Percentiles rank a stretch among this genome's conserved stretches.
These are phyloP conservation scores for Boletellus ananas DNA, from an alignment of 768 basidiomycete genomes.

Conservation along the genomic window DNA sequence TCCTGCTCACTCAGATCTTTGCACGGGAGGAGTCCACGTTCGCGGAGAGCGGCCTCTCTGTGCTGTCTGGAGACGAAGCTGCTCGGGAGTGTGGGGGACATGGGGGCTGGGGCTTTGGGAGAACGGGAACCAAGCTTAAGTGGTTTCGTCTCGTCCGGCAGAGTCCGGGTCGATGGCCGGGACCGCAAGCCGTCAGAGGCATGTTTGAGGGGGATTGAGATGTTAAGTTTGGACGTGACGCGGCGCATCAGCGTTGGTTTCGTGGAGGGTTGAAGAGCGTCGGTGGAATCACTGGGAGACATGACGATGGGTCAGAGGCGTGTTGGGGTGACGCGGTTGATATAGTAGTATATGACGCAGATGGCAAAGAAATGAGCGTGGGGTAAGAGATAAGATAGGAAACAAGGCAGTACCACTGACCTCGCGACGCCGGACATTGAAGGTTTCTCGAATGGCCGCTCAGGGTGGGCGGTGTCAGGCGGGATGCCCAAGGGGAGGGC, in stretches of 20 bases:
- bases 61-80: constrained; percentile 20
- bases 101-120: neutral
- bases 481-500: neutral
- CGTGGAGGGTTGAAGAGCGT: neutral
- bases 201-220: constrained; percentile 18
- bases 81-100: constrained; percentile 20
- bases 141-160: neutral
- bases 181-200: constrained; percentile 1
- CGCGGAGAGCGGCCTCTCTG: constrained; percentile 54
- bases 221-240: constrained; percentile 26
- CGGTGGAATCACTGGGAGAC: no score
- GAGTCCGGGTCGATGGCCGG: constrained; percentile 13
- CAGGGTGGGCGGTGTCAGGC: no score
- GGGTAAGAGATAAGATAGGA: neutral
- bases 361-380: neutral
- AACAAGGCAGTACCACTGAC: neutral
- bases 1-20: constrained; percentile 36
- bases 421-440: neutral
- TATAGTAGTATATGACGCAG: neutral
- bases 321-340: no score
- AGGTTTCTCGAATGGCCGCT: neutral
- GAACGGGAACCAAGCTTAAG: no score
- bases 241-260: constrained; percentile 28
- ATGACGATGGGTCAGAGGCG: no score
- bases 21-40: constrained; percentile 50